These are phyloP conservation scores for Glutinoglossum americanum DNA, from an alignment of 495 filamentous ascomycete species.

Conservation along the genomic window DNA sequence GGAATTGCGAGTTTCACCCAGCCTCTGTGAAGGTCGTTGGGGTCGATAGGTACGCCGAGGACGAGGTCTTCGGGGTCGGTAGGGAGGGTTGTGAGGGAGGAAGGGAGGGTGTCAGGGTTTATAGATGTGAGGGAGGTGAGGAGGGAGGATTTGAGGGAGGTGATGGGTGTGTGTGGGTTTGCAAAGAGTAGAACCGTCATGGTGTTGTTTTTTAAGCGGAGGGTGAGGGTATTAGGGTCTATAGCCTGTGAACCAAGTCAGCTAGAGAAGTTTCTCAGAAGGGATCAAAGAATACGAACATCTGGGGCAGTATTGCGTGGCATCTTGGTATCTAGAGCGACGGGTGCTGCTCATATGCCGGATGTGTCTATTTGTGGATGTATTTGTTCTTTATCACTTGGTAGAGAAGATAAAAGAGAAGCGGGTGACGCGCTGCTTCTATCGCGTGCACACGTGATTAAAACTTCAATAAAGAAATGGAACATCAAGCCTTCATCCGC, in stretches of 20 bases:
- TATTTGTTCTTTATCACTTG: too few relatives aligned
- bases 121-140: conserved; percentile 28
- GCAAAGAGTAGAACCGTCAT: conserved; percentile 57
- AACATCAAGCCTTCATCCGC: not conserved
- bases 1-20: conserved; percentile 26
- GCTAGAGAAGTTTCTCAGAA: not conserved
- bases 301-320: not conserved
- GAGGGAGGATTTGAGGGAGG: conserved; percentile 38
- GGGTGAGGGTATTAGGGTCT: conserved; percentile 22
- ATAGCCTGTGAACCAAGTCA: not conserved
- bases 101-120: conserved; percentile 24
- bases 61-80: conserved; percentile 25
- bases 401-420: not conserved
- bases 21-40: conserved; percentile 31
- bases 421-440: not conserved
- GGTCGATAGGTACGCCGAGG: conserved; percentile 31
- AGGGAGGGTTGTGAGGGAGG: conserved; percentile 26
- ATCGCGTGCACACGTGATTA: not conserved
- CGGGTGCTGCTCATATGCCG: not conserved
- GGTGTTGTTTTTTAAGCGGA: conserved; percentile 61
- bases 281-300: not conserved
- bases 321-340: not conserved
- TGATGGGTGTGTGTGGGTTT: conserved; percentile 35
- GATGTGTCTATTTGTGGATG: not conserved
- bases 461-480: not conserved